Percentiles rank a stretch among this genome's conserved stretches.
These are phyloP conservation scores for Leersia perrieri DNA, from an alignment of 176 grass and related monocot species.

Conservation along the genomic window DNA sequence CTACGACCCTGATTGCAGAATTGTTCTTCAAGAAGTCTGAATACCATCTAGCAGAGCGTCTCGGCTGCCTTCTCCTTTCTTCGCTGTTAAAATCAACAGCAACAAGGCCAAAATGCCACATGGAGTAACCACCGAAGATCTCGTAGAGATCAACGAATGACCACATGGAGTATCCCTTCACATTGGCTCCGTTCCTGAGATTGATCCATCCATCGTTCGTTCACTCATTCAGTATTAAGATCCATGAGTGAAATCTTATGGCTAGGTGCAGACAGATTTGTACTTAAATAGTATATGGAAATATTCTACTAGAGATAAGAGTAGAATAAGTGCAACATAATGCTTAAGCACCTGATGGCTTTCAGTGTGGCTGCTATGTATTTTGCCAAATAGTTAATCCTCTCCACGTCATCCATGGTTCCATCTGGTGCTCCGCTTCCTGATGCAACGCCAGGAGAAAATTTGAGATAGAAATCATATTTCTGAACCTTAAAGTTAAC, in stretches of 20 bases:
- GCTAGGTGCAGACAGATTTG: background rate
- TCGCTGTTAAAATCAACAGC: conserved; percentile 42
- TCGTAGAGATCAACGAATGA: conserved; percentile 63
- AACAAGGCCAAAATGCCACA: conserved; percentile 25
- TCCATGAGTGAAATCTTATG: background rate
- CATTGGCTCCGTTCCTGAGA: conserved; percentile 49
- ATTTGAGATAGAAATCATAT: background rate
- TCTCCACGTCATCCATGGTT: conserved; percentile 33
- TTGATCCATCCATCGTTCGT: background rate
- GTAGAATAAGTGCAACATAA: background rate
- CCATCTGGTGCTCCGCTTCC: conserved; percentile 27
- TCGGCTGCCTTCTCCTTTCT: conserved; percentile 36
- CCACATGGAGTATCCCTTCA: conserved; percentile 56
- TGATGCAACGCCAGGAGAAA: background rate
- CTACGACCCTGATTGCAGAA: conserved; percentile 5
- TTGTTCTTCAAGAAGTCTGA: conserved; percentile 49
- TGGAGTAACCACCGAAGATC: conserved; percentile 36
- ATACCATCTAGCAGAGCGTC: conserved; percentile 51
- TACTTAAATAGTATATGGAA: background rate
- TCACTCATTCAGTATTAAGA: no score
- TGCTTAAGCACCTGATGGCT: conserved; percentile 33
- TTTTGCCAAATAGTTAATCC: conserved; percentile 30
- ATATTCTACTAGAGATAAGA: background rate
- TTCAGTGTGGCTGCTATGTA: conserved; percentile 38
- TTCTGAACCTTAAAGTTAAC: background rate